These are phyloP conservation scores for Hortiboletus campestris DNA, from an alignment of 768 basidiomycete species.

Conservation along the genomic window DNA sequence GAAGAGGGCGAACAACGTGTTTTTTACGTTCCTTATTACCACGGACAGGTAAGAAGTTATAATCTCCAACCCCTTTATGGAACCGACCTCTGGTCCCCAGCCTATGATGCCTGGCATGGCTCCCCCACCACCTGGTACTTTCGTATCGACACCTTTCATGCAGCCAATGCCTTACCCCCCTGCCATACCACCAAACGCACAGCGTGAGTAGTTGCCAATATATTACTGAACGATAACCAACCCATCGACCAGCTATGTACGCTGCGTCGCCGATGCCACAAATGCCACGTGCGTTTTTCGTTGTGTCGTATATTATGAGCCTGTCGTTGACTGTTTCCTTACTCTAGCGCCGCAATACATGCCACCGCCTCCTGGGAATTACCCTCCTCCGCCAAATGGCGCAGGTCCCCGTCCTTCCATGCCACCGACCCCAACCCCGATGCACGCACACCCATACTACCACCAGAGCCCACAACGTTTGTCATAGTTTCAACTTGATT, in stretches of 20 bases:
- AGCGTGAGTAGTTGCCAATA: conserved; percentile 26
- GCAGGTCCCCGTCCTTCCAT: conserved; percentile 80
- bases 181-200: conserved; percentile 74
- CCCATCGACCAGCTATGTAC: conserved; percentile 63
- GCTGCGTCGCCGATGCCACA: conserved; percentile 77
- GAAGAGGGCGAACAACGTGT: conserved; percentile 75
- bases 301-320: background rate
- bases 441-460: conserved; percentile 85
- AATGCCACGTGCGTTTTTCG: conserved; percentile 71
- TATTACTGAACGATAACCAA: background rate
- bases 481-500: conserved; percentile 24
- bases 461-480: conserved; percentile 87
- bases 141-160: conserved; percentile 81
- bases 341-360: conserved; percentile 69
- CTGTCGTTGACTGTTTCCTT: conserved; percentile 5
- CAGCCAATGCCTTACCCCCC: conserved; percentile 84
- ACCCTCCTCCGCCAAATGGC: conserved; percentile 76
- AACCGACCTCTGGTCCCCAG: conserved; percentile 32
- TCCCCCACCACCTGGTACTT: conserved; percentile 75
- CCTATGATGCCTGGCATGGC: conserved; percentile 87
- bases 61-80: background rate
- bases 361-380: conserved; percentile 73
- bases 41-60: conserved; percentile 56
- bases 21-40: conserved; percentile 81
- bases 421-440: conserved; percentile 88